phyloP scores from a whole-genome alignment of 2,329 filamentous ascomycete genomes.

The Fusarium hainanense region DNA sequence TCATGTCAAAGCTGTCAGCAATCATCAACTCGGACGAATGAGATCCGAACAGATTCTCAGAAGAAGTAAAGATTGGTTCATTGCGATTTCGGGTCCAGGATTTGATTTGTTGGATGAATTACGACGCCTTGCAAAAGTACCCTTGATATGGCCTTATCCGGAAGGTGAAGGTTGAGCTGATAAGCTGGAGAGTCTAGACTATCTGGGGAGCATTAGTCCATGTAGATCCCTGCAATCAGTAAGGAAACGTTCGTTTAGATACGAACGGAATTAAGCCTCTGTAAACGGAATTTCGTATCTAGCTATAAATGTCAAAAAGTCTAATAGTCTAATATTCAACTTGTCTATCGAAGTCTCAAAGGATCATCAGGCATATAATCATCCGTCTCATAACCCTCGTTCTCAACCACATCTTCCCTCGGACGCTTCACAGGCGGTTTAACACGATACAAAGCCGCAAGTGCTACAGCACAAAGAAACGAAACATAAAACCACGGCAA shows the following conservation, averaged over 20 bases:
- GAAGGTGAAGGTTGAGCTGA: slow-evolving; percentile 32
- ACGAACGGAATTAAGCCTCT: not conserved
- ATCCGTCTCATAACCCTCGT: slow-evolving; percentile 33
- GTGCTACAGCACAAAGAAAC: slow-evolving; percentile 45
- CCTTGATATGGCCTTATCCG: slow-evolving; percentile 25
- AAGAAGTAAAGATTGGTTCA: not conserved
- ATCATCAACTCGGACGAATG: slow-evolving; percentile 8
- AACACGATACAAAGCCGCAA: slow-evolving; percentile 49
- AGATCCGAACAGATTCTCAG: not conserved
- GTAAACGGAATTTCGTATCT: slow-evolving; percentile 7
- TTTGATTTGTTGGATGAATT: slow-evolving; percentile 2
- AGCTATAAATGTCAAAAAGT: not conserved
- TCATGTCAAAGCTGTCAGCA: slow-evolving; percentile 14
- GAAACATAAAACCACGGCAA: slow-evolving; percentile 56
- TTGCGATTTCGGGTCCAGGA: slow-evolving; percentile 1
- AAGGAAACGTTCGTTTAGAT: not conserved
- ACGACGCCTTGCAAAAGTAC: slow-evolving; percentile 37
- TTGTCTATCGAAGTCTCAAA: slow-evolving; percentile 37
- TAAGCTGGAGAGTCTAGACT: not conserved
- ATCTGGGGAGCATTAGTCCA: not conserved
- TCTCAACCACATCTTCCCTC: slow-evolving; percentile 22
- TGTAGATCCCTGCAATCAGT: not conserved
- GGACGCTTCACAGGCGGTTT: slow-evolving; percentile 46
- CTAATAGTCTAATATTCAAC: not conserved
- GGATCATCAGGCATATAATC: slow-evolving; percentile 42